Evolutionary conservation across 768 basidiomycete species (phyloP).

Genomic region (Coprinellus micaceus): DNA sequence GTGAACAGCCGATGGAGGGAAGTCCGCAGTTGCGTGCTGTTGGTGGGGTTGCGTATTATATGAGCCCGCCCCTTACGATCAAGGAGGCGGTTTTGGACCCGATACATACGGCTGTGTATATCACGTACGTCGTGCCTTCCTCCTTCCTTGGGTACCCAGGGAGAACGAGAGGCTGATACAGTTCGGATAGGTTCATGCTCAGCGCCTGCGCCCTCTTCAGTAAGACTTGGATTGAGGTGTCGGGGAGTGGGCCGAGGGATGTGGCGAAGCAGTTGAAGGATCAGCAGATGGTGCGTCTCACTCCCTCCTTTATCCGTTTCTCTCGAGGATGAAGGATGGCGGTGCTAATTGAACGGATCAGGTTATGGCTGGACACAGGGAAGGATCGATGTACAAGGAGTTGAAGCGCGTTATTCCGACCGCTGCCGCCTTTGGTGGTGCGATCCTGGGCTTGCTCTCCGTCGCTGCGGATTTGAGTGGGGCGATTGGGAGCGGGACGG

Average conservation of each 20-base stretch:
- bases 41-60: slow-evolving; percentile 95
- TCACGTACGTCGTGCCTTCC: slow-evolving; percentile 92
- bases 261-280: slow-evolving; percentile 98
- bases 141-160: slow-evolving; percentile 77
- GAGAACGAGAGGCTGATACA: too few relatives aligned
- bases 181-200: too few relatives aligned
- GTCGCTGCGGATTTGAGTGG: slow-evolving; percentile 94
- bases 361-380: slow-evolving; percentile 88
- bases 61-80: slow-evolving; percentile 95
- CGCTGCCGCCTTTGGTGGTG: slow-evolving; percentile 95
- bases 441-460: slow-evolving; percentile 82
- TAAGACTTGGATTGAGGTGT: slow-evolving; percentile 99
- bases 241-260: slow-evolving; percentile 91
- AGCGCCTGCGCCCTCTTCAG: slow-evolving; percentile 95
- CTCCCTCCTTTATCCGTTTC: not conserved
- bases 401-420: slow-evolving; percentile 97
- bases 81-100: slow-evolving; percentile 87
- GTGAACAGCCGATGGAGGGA: slow-evolving; percentile 80
- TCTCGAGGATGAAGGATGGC: too few relatives aligned
- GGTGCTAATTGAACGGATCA: slow-evolving; percentile 20
- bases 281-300: slow-evolving; percentile 78
- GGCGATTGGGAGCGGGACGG: slow-evolving; percentile 92
- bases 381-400: slow-evolving; percentile 99
- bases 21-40: slow-evolving; percentile 87
- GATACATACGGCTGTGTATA: slow-evolving; percentile 87